Conservation (phyloP, 768 basidiomycete species). For the Naganishia friedmannii region DNA sequence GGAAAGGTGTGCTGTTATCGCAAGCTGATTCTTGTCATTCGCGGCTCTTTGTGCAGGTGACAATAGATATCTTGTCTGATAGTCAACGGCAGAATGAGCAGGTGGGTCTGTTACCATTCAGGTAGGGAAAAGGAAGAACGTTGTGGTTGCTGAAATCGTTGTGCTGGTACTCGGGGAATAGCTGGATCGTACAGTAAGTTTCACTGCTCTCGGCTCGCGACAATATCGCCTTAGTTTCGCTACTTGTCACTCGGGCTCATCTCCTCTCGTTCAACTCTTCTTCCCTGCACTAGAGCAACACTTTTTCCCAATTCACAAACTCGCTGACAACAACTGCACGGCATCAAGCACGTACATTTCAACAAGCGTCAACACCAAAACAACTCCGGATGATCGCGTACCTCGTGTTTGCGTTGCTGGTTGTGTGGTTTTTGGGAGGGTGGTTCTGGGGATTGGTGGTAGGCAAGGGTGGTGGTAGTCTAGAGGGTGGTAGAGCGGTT, state of each 20-base stretch:
- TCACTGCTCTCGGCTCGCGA: too few relatives aligned
- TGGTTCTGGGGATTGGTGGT: constrained; percentile 18
- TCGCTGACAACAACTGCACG: constrained; percentile 50
- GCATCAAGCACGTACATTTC: constrained; percentile 50
- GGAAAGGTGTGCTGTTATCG: too few relatives aligned
- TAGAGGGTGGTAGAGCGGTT: background rate
- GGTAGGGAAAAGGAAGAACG: too few relatives aligned
- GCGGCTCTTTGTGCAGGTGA: constrained; percentile 37
- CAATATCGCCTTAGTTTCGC: too few relatives aligned
- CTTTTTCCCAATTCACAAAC: constrained; percentile 48
- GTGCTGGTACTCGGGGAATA: constrained; percentile 13
- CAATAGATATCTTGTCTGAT: constrained; percentile 52
- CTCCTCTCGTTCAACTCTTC: constrained; percentile 8
- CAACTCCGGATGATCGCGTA: constrained; percentile 50
- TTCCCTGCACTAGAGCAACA: constrained; percentile 44
- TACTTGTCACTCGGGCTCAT: background rate
- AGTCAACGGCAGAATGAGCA: constrained; percentile 50
- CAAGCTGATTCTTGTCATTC: too few relatives aligned
- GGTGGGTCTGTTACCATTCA: constrained; percentile 37
- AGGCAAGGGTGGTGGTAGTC: background rate
- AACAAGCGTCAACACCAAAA: constrained; percentile 41
- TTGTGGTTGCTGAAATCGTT: background rate
- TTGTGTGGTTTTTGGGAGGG: constrained; percentile 41
- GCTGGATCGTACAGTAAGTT: constrained; percentile 50
- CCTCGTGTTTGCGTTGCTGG: constrained; percentile 43